phyloP scores from a whole-genome alignment of 345 rosid species.

The Lepidium didymum region DNA sequence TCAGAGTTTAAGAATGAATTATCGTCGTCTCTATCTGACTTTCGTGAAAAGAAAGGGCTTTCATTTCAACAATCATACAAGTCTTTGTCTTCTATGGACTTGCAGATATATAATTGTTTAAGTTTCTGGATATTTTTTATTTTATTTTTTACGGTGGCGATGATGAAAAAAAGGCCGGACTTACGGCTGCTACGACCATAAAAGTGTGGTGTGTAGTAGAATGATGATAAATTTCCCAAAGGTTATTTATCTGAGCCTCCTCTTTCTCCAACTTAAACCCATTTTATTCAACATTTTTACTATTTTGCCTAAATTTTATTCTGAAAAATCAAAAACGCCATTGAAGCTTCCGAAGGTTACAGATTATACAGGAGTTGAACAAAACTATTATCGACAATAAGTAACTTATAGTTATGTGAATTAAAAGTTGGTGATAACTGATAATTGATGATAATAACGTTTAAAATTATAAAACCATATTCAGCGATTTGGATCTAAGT shows the following conservation, averaged over 20 bases:
- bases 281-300: neutral
- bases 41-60: neutral
- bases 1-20: neutral
- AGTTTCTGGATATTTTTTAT: neutral
- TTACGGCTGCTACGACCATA: constrained; percentile 26
- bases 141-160: neutral
- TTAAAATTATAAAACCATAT: neutral
- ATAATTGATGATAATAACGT: neutral
- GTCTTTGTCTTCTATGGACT: neutral
- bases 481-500: neutral
- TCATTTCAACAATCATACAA: neutral
- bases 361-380: too few species aligned
- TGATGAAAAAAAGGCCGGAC: constrained; percentile 37
- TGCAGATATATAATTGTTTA: neutral
- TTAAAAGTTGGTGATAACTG: neutral
- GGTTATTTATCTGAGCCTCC: constrained; percentile 28
- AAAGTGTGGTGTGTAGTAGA: constrained; percentile 23
- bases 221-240: constrained; percentile 24
- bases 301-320: neutral
- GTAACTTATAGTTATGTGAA: neutral
- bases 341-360: neutral
- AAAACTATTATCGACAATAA: neutral
- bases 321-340: neutral
- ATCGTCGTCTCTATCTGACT: constrained; percentile 1
- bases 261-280: neutral